Evolutionary conservation across 257 asterid genomes (phyloP), one percentile per base, ranked within the genome.

Genomic region (Echium plantagineum): DNA sequence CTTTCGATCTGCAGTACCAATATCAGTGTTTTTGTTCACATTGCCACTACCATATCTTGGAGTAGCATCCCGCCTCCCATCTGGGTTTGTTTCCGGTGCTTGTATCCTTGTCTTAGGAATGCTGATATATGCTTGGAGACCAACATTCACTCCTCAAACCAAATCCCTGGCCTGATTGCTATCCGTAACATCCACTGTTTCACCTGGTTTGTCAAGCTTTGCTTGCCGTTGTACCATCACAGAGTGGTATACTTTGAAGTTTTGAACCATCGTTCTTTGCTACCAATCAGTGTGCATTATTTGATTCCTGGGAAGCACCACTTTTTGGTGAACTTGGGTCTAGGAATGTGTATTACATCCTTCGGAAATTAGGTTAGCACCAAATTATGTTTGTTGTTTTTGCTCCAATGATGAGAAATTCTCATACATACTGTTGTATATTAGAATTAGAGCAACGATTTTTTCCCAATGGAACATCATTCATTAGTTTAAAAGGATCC

Each of bases 31-130:
- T 71, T 58, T 91, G 63, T 91, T 91, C 84, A 91, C 98, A 38
- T 70, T 88, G 69, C 97, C 98, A 0, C 66, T 91, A 70, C 98
- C 98, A 42, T 89, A 84, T 78, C 86, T 88, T 28, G 95, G 93
- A 16, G 87, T 76, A 1, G 86, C 87, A 13, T 85, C 98, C 52
- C 70, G 89, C 70, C 94, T 91, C 52, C 98, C 98, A 57, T 85
- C 86, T 2, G 91, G 98, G 42, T 91, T 91, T 72, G 77, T 88
- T 57, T 81, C 78, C 15, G 98, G 98, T 8, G 85, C 85, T 63
- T 48, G 76, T 49, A 60, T 87, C 62, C 95, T 88, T 32, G 74
- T 77, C 20, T 58, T 72, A n/a, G 98, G 98, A 3, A 65, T 91
- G 71, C 63, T 88, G 22, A 57, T 82, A 48, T 91, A 91, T 69